Conservation (phyloP, 208 protist species). For the Trypanosoma grayi region DNA sequence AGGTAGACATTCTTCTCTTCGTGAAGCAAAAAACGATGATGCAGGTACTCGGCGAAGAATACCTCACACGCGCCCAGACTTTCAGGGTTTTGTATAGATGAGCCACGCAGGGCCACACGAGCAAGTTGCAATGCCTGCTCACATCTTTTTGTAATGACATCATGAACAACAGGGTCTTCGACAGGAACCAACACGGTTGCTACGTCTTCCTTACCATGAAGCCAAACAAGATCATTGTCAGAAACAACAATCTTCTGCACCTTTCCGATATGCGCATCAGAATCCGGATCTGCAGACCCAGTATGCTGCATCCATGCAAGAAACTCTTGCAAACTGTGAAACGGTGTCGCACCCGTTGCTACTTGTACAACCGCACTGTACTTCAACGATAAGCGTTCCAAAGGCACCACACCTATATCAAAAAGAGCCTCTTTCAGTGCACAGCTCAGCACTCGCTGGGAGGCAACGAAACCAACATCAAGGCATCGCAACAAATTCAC, state of each 20-base stretch:
- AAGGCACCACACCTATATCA: constrained; percentile 20
- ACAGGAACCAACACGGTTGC: constrained; percentile 18
- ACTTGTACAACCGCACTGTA: constrained; percentile 2
- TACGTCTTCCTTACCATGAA: constrained; percentile 20
- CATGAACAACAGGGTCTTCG: background rate
- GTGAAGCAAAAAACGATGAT: constrained; percentile 3
- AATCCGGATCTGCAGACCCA: background rate
- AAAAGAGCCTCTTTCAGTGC: constrained; percentile 23
- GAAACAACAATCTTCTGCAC: constrained; percentile 10
- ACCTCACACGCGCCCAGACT: background rate
- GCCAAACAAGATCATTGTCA: constrained; percentile 9
- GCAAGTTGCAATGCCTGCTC: constrained; percentile 9
- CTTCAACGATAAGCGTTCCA: constrained; percentile 23
- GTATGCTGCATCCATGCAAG: constrained; percentile 1
- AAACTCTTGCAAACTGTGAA: constrained; percentile 28
- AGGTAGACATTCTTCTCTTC: constrained; percentile 3
- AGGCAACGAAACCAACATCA: constrained; percentile 20
- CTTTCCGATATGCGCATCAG: constrained; percentile 8
- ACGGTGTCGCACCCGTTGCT: constrained; percentile 21
- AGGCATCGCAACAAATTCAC: constrained; percentile 3
- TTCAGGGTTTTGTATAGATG: background rate
- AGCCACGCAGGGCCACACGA: background rate
- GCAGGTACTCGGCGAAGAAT: constrained; percentile 27
- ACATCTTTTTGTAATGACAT: constrained; percentile 9
- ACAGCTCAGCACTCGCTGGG: constrained; percentile 9